Evolutionary conservation across 2,329 filamentous ascomycete genomes (phyloP).

Genomic region (Sporothrix curviconia): DNA sequence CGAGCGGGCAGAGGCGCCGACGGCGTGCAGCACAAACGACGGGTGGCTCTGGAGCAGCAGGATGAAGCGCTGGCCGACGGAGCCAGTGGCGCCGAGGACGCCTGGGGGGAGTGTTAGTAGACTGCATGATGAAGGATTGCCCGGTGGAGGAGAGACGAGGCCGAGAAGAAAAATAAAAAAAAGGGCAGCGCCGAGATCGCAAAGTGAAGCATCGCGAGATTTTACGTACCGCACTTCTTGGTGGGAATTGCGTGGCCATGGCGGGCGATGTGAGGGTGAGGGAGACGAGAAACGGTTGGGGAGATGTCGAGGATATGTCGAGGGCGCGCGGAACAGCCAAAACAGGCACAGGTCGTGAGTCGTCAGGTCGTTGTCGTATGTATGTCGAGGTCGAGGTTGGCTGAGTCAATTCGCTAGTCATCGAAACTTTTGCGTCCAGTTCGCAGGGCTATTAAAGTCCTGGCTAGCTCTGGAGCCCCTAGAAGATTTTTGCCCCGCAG

Average conservation of each 20-base stretch:
- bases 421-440: neutral
- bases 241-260: conserved; percentile 18
- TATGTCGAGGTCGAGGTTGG: too few species aligned
- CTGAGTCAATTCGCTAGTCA: neutral
- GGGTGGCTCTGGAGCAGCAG: conserved; percentile 85
- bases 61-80: conserved; percentile 92
- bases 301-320: neutral
- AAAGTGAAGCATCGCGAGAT: neutral
- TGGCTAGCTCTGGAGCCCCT: too few species aligned
- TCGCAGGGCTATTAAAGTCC: too few species aligned
- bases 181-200: neutral
- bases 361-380: too few species aligned
- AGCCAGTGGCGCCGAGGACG: conserved; percentile 87
- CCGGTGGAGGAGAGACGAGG: too few species aligned
- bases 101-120: conserved; percentile 29
- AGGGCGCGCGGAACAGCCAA: too few species aligned
- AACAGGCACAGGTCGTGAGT: too few species aligned
- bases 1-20: conserved; percentile 83
- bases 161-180: neutral
- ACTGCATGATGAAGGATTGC: too few species aligned
- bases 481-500: conserved; percentile 6
- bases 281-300: neutral
- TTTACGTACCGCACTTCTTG: conserved; percentile 22
- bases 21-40: conserved; percentile 75
- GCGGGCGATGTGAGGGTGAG: neutral